Conservation (phyloP, 2,329 filamentous ascomycete genomes). For the Botrytis tulipae region DNA sequence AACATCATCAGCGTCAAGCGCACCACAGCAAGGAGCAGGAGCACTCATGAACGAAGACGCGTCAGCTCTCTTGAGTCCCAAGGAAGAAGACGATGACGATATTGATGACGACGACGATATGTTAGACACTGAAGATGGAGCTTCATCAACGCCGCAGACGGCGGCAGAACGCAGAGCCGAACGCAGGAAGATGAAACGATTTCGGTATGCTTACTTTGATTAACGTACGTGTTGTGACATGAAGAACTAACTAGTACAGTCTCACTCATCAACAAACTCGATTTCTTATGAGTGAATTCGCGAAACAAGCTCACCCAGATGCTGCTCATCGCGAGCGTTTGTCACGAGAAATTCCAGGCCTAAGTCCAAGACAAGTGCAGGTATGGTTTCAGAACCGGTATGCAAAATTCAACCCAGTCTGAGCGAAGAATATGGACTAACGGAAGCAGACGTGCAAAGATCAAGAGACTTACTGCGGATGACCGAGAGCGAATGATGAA, state of each 20-base stretch:
- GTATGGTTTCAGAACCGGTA: slow-evolving; percentile 99
- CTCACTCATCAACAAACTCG: slow-evolving; percentile 96
- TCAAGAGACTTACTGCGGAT: slow-evolving; percentile 68
- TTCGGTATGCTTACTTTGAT: slow-evolving; percentile 55
- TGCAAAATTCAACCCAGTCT: slow-evolving; percentile 33
- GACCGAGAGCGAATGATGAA: slow-evolving; percentile 70
- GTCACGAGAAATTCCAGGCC: slow-evolving; percentile 83
- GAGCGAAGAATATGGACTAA: background rate
- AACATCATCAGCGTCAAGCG: slow-evolving; percentile 42
- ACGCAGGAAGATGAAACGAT: slow-evolving; percentile 72
- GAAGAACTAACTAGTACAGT: slow-evolving; percentile 50
- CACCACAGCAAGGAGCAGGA: slow-evolving; percentile 40
- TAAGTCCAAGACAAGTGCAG: slow-evolving; percentile 90
- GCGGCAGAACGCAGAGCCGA: slow-evolving; percentile 57
- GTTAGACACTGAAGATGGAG: slow-evolving; percentile 46
- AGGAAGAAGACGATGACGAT: slow-evolving; percentile 38
- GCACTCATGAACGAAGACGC: slow-evolving; percentile 46
- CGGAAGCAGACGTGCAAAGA: slow-evolving; percentile 61
- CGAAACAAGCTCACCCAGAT: slow-evolving; percentile 90
- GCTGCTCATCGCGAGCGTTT: slow-evolving; percentile 85
- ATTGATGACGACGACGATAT: slow-evolving; percentile 56
- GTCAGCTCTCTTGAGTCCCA: slow-evolving; percentile 42
- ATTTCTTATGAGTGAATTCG: slow-evolving; percentile 95
- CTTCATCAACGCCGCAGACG: slow-evolving; percentile 46
- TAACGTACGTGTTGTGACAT: slow-evolving; percentile 5